Evolutionary conservation across 2,329 filamentous ascomycete genomes (phyloP), one percentile per base, ranked within the genome.

Genomic region (Epichloe hybrida): DNA sequence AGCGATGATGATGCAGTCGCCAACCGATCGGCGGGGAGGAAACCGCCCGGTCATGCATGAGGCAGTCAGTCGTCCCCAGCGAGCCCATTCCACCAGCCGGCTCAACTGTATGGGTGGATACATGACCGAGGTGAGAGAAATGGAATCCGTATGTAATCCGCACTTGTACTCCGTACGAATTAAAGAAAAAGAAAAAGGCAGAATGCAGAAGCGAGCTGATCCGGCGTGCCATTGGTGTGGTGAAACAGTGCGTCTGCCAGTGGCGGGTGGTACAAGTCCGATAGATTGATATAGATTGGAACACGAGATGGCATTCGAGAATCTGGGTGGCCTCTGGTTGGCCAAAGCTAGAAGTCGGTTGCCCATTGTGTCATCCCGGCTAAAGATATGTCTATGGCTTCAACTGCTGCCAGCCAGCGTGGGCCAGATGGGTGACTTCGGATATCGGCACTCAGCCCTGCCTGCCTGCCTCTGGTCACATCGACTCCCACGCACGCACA

Each of bases 221-320:
- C 7, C 35, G 46, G 13, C 20, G 27, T 47, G n/a, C 41, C 40
- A 51, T 51, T 51, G 50, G 50, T 48, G 27, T 39, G 23, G 40
- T 49, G 36, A 40, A 17, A 46, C 27, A 34, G 8, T 35, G 7
- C 15, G 27, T 35, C 20, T 21, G 34, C 34, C n/a, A 47, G 38
- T 17, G 27, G 17, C 45, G 37, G 20, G 40, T 34, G 43, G 23
- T 27, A 27, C 50, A 40, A 40, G 37, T 35, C 39, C 37, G 44
- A 41, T 31, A 41, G 11, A 48, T 51, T 35, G 44, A 27, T 45
- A 45, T 17, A 17, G 13, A 44, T 17, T 46, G 48, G 21, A 31
- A 46, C 23, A 13, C 15, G 1, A 44, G 20, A 31, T 31, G 41
- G 23, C 11, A 31, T 31, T 41, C 39, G 39, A 41, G 39, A 23